Evolutionary conservation across 2,329 filamentous ascomycete species (phyloP).

Genomic region (Alternaria atra): DNA sequence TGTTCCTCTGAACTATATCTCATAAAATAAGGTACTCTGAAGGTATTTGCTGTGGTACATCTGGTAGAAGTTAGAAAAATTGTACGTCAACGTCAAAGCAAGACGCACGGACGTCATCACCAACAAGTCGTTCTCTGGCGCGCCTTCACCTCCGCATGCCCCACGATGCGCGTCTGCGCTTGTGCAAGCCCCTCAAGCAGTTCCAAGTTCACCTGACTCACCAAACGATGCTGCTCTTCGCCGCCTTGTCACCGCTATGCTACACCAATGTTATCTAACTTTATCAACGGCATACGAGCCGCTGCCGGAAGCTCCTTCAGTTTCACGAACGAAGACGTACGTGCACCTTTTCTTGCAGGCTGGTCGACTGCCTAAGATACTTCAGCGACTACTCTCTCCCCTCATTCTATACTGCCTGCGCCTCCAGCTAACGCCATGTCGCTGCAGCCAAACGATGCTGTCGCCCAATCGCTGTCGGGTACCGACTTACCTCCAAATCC

Average conservation of each 20-base stretch:
- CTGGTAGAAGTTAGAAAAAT: not conserved
- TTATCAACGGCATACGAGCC: slow-evolving; percentile 12
- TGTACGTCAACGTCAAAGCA: slow-evolving; percentile 4
- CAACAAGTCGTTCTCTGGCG: slow-evolving; percentile 8
- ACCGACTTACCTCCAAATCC: slow-evolving; percentile 14
- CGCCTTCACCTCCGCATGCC: slow-evolving; percentile 29
- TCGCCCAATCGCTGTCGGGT: slow-evolving; percentile 3
- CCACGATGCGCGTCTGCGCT: slow-evolving; percentile 22
- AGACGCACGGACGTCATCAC: slow-evolving; percentile 17
- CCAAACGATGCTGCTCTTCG: slow-evolving; percentile 13
- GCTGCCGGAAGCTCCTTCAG: slow-evolving; percentile 11
- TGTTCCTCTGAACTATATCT: not conserved
- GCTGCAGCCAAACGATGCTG: slow-evolving; percentile 34
- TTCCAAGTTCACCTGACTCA: not conserved
- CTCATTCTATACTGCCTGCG: not conserved
- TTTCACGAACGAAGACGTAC: slow-evolving; percentile 15
- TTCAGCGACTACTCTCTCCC: not conserved
- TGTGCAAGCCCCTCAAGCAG: slow-evolving; percentile 3
- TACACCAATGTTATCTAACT: slow-evolving; percentile 17
- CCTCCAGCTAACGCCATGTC: slow-evolving; percentile 28
- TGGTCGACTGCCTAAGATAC: not conserved
- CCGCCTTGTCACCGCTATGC: slow-evolving; percentile 13
- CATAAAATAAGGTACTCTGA: not conserved
- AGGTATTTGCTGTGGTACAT: not conserved
- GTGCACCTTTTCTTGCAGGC: slow-evolving; percentile 12